Conservation (phyloP, 2,329 filamentous ascomycete genomes). For the Fusarium brachygibbosum region DNA sequence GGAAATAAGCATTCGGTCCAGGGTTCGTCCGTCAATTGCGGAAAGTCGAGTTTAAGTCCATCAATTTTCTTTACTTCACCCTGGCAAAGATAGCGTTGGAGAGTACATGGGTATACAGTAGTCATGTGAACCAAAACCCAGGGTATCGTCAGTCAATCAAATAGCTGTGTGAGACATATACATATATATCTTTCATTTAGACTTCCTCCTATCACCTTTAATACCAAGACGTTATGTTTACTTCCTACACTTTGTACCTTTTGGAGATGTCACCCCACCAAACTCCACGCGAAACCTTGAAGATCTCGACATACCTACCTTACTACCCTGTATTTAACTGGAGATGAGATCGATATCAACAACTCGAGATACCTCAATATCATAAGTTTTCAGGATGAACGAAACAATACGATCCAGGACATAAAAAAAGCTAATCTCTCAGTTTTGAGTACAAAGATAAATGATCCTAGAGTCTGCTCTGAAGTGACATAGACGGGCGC, state of each 20-base stretch:
- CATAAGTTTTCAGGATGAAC: neutral
- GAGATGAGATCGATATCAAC: too few species aligned
- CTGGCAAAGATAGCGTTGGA: neutral
- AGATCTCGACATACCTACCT: neutral
- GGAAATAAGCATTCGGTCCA: constrained; percentile 28
- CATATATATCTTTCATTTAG: too few species aligned
- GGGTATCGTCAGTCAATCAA: too few species aligned
- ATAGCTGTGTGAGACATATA: too few species aligned
- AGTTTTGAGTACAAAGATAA: neutral
- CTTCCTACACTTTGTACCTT: too few species aligned
- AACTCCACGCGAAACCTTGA: too few species aligned
- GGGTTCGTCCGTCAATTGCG: constrained; percentile 14
- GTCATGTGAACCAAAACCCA: too few species aligned
- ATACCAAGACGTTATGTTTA: too few species aligned
- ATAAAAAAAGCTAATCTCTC: neutral
- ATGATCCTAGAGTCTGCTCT: neutral
- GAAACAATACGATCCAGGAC: neutral
- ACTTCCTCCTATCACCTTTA: too few species aligned
- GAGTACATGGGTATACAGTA: too few species aligned
- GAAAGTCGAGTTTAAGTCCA: constrained; percentile 1
- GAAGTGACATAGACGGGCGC: neutral
- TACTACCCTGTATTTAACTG: neutral
- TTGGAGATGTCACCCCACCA: too few species aligned
- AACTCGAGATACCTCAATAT: neutral
- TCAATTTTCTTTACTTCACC: neutral